Evolutionary conservation across 192 early-diverging fungal genomes (phyloP).

Genomic region (Backusella parvicylindrica): DNA sequence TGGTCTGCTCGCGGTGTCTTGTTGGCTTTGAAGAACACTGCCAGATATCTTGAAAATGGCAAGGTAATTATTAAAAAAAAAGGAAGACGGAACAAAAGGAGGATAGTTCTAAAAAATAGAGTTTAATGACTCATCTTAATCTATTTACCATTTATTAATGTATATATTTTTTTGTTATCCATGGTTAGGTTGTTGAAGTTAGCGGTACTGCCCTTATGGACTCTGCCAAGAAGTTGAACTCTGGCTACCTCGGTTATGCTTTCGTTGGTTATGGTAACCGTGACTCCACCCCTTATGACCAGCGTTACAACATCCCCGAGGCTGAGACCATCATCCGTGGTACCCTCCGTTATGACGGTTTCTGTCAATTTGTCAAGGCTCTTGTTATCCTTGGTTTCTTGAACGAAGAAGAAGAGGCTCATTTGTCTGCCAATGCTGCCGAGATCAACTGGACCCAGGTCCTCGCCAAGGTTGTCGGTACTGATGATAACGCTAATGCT

Average conservation of each 20-base stretch:
- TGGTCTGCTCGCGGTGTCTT: conserved; percentile 99
- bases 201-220: conserved; percentile 84
- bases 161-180: background rate
- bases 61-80: conserved; percentile 44
- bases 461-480: conserved; percentile 55
- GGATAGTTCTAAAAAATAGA: background rate
- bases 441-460: conserved; percentile 80
- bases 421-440: conserved; percentile 50
- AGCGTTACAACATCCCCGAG: conserved; percentile 94
- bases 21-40: conserved; percentile 91
- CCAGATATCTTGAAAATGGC: conserved; percentile 87
- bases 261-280: conserved; percentile 97
- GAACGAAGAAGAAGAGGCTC: conserved; percentile 63
- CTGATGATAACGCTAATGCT: conserved; percentile 25
- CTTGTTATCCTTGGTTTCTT: conserved; percentile 92
- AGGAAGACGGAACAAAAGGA: background rate
- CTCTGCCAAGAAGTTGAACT: conserved; percentile 84
- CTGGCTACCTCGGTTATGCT: conserved; percentile 92
- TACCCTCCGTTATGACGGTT: conserved; percentile 94
- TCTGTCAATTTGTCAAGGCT: conserved; percentile 94
- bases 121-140: conserved; percentile 8
- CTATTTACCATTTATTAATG: background rate
- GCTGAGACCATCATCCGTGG: conserved; percentile 91
- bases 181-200: conserved; percentile 63
- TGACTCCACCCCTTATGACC: conserved; percentile 91